Evolutionary conservation across 129 eudicot species (phyloP).

Genomic region (carrot (Daucus carota)): DH1_v3.0 NC_030383.2:41050001-41050500

Average conservation of each 20-base stretch:
- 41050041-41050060: too few relatives aligned
- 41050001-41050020: too few relatives aligned
- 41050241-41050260: neutral
- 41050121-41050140: neutral
- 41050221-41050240: too few relatives aligned
- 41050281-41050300: conserved; percentile 47
- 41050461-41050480: conserved; percentile 56
- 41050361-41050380: conserved; percentile 94
- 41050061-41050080: too few relatives aligned
- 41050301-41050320: conserved; percentile 91
- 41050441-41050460: neutral
- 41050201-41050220: too few relatives aligned
- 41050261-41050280: neutral
- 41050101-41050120: neutral
- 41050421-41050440: neutral
- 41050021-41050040: too few relatives aligned
- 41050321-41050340: conserved; percentile 97
- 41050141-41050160: neutral
- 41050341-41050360: conserved; percentile 91
- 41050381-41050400: conserved; percentile 5
- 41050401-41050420: neutral
- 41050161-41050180: neutral
- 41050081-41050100: neutral
- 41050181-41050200: neutral
- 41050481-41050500: conserved; percentile 86